These are phyloP conservation scores for Funneliformis geosporum DNA, from an alignment of 192 early-diverging fungal species.

Conservation along the genomic window DNA sequence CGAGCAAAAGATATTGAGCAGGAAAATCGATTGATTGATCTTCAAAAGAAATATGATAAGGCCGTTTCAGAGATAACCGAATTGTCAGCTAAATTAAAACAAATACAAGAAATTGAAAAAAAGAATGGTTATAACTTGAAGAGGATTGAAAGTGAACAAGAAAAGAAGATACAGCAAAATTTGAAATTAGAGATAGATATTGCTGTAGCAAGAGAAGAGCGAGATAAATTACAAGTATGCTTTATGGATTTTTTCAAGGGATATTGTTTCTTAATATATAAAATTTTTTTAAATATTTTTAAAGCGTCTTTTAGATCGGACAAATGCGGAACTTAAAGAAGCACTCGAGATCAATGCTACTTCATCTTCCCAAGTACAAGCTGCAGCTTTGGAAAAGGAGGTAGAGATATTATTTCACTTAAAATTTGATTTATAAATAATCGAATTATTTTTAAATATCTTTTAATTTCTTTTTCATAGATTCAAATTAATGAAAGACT, in stretches of 20 bases:
- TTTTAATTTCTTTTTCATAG: slow-evolving; percentile 22
- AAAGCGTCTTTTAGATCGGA: neutral
- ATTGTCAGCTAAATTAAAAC: neutral
- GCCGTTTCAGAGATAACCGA: neutral
- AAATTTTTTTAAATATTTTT: neutral
- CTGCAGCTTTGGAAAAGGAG: slow-evolving; percentile 45
- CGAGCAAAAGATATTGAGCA: neutral
- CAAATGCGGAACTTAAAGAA: neutral
- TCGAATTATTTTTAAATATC: no score
- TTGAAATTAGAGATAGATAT: neutral
- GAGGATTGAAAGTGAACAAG: neutral
- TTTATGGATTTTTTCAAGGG: neutral
- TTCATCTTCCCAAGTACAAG: slow-evolving; percentile 2
- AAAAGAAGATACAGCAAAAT: neutral
- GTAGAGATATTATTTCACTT: no score
- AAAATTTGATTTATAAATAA: no score
- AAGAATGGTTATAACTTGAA: neutral
- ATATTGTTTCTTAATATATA: neutral
- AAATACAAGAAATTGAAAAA: neutral
- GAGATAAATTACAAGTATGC: neutral
- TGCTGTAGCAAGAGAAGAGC: neutral
- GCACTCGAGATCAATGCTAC: neutral
- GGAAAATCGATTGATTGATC: neutral
- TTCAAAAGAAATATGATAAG: neutral
- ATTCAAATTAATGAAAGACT: slow-evolving; percentile 42